These are phyloP conservation scores for Tuber microsphaerosporum DNA, from an alignment of 495 filamentous ascomycete genomes.

Conservation along the genomic window DNA sequence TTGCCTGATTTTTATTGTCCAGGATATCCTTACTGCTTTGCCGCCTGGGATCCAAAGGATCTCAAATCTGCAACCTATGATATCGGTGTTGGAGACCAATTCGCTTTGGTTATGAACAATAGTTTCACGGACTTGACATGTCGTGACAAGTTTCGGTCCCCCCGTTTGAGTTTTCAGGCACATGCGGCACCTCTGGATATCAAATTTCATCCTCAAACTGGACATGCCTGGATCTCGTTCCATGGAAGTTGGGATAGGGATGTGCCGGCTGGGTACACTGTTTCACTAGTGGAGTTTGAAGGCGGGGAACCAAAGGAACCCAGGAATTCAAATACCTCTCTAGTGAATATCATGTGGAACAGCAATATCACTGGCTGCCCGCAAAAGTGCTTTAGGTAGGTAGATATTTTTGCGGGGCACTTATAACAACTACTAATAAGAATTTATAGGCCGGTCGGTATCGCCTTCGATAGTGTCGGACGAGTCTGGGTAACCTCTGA, in stretches of 20 bases:
- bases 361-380: slow-evolving; percentile 47
- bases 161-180: slow-evolving; percentile 53
- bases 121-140: slow-evolving; percentile 50
- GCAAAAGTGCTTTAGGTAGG: slow-evolving; percentile 47
- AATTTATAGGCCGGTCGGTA: slow-evolving; percentile 41
- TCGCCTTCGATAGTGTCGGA: slow-evolving; percentile 44
- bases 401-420: neutral
- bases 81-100: slow-evolving; percentile 34
- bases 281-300: slow-evolving; percentile 47
- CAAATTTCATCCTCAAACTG: slow-evolving; percentile 48
- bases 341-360: slow-evolving; percentile 50
- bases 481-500: slow-evolving; percentile 44
- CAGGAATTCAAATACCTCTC: slow-evolving; percentile 44
- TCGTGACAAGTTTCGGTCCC: slow-evolving; percentile 43
- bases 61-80: neutral
- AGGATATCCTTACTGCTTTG: slow-evolving; percentile 65
- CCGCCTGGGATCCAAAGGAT: slow-evolving; percentile 50
- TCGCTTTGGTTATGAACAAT: slow-evolving; percentile 44
- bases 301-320: slow-evolving; percentile 45
- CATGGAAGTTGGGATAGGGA: slow-evolving; percentile 56
- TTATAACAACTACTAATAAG: neutral
- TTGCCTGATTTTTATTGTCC: slow-evolving; percentile 45
- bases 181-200: slow-evolving; percentile 59
- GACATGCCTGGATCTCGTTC: slow-evolving; percentile 49
- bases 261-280: slow-evolving; percentile 52